Conservation (phyloP, 2,329 filamentous ascomycete genomes). For the Phymatotrichopsis omnivora region DNA sequence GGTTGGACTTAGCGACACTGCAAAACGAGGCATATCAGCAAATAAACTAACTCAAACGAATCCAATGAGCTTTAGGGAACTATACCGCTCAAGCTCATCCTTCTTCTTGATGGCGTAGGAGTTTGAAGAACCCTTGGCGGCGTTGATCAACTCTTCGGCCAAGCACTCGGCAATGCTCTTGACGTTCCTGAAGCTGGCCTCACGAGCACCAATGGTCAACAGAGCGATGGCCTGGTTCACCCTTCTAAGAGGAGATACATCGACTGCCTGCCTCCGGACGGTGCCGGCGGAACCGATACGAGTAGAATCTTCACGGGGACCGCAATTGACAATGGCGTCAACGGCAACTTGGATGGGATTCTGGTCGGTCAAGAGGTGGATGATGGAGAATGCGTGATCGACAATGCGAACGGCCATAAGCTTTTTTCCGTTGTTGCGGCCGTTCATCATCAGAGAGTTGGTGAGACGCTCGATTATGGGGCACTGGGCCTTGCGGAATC, state of each 20-base stretch:
- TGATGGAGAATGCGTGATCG: slow-evolving; percentile 98
- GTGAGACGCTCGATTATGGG: slow-evolving; percentile 99
- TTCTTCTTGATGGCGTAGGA: slow-evolving; percentile 99
- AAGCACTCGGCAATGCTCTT: slow-evolving; percentile 99
- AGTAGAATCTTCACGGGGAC: slow-evolving; percentile 98
- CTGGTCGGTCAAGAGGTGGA: slow-evolving; percentile 99
- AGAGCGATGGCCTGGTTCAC: slow-evolving; percentile 99
- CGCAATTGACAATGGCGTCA: slow-evolving; percentile 99
- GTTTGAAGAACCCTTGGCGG: slow-evolving; percentile 99
- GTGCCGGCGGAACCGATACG: slow-evolving; percentile 99
- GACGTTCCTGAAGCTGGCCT: slow-evolving; percentile 99
- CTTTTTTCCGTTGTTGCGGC: slow-evolving; percentile 99
- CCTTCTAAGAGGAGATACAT: slow-evolving; percentile 97
- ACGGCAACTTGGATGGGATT: slow-evolving; percentile 99
- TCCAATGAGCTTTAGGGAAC: not conserved
- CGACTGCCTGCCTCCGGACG: slow-evolving; percentile 98
- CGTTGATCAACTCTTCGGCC: slow-evolving; percentile 99
- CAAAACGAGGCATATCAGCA: not conserved
- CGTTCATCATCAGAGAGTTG: slow-evolving; percentile 99
- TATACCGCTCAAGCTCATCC: slow-evolving; percentile 87
- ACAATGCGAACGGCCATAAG: slow-evolving; percentile 99
- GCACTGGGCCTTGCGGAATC: slow-evolving; percentile 99
- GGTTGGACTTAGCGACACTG: slow-evolving; percentile 98
- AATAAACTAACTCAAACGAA: slow-evolving; percentile 3
- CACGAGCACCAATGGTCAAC: slow-evolving; percentile 96